These are phyloP conservation scores for Wickerhamomyces ciferrii DNA, from an alignment of 805 yeast species.

Conservation along the genomic window DNA sequence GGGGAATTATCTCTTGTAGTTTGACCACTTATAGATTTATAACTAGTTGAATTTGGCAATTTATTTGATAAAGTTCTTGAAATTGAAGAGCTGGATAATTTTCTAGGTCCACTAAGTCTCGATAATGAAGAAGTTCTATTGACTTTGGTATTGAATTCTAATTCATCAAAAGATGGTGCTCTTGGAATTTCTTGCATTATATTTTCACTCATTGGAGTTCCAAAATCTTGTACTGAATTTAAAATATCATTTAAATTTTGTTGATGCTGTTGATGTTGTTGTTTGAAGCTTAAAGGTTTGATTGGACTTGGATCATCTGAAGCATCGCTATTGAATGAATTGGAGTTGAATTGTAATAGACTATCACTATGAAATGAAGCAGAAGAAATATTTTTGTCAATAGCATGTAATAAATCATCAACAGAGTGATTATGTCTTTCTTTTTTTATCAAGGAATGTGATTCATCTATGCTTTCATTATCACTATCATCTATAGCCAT, in stretches of 20 bases:
- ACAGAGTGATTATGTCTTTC: constrained; percentile 26
- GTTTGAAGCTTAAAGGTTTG: constrained; percentile 21
- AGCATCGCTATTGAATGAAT: constrained; percentile 9
- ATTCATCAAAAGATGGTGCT: constrained; percentile 26
- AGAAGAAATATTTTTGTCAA: constrained; percentile 20
- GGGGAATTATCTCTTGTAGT: constrained; percentile 23
- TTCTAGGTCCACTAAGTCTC: constrained; percentile 25
- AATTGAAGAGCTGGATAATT: constrained; percentile 15
- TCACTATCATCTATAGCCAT: constrained; percentile 4
- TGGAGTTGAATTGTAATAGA: constrained; percentile 5
- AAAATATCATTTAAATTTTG: neutral
- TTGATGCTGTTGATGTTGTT: constrained; percentile 5
- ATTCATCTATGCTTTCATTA: constrained; percentile 2
- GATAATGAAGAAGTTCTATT: constrained; percentile 22
- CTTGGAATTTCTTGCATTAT: constrained; percentile 20
- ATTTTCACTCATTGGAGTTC: constrained; percentile 3
- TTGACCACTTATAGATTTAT: constrained; percentile 3
- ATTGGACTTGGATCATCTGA: constrained; percentile 18
- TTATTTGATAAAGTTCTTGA: constrained; percentile 15
- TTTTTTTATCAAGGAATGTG: neutral
- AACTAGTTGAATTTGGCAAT: constrained; percentile 11
- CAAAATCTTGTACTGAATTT: neutral
- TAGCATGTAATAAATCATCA: constrained; percentile 30
- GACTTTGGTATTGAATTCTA: constrained; percentile 24
- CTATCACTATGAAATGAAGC: constrained; percentile 6